A percentile compares a stretch with the other conserved stretches of the same genome.
Evolutionary conservation across 2,329 filamentous ascomycete genomes (phyloP).

Genomic region (Lasiodiplodia sp.): DNA sequence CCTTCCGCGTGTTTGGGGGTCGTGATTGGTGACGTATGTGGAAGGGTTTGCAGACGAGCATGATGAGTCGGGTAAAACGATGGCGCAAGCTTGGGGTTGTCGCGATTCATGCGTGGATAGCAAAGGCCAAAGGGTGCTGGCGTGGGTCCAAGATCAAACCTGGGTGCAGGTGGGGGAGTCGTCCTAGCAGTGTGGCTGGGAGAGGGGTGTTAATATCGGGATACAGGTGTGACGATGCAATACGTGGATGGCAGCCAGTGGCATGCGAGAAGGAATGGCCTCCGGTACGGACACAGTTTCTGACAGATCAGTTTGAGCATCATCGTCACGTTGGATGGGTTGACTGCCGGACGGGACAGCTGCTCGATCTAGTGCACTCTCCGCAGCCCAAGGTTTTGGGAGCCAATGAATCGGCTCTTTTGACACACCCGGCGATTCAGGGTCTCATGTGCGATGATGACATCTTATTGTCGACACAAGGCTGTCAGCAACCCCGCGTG

Average conservation of each 20-base stretch:
- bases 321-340: not conserved
- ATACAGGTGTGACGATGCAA: not conserved
- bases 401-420: not conserved
- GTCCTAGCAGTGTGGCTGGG: slow-evolving; percentile 1
- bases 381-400: slow-evolving; percentile 13
- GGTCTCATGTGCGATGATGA: slow-evolving; percentile 22
- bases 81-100: not conserved
- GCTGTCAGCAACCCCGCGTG: slow-evolving; percentile 7
- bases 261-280: too few relatives aligned
- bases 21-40: slow-evolving; percentile 24
- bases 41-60: not conserved
- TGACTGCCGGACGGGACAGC: not conserved
- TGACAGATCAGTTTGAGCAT: not conserved
- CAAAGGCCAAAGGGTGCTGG: not conserved
- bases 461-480: slow-evolving; percentile 2
- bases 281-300: not conserved
- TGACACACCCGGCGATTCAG: slow-evolving; percentile 16
- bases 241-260: not conserved
- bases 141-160: not conserved
- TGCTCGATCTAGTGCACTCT: not conserved
- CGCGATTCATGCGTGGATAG: slow-evolving; percentile 4
- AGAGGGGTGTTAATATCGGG: not conserved
- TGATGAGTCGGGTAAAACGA: slow-evolving; percentile 6
- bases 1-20: slow-evolving; percentile 9
- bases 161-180: not conserved